Percentiles rank a stretch among this genome's conserved stretches.
These are phyloP conservation scores for Isabelozyma gotoi DNA, from an alignment of 805 yeast species.

Conservation along the genomic window DNA sequence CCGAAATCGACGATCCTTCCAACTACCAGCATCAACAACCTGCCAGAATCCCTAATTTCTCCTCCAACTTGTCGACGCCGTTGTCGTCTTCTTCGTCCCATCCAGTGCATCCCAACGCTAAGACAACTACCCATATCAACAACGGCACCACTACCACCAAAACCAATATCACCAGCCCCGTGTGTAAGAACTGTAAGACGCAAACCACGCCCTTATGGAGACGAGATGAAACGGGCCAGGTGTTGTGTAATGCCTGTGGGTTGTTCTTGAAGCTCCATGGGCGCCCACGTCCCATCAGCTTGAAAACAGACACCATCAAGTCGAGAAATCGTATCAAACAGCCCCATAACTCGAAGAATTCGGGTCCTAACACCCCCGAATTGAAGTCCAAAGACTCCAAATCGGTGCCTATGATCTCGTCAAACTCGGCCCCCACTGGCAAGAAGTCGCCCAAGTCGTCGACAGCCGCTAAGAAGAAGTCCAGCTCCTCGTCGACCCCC, in stretches of 20 bases:
- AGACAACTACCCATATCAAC: conserved; percentile 54
- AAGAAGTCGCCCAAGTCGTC: conserved; percentile 24
- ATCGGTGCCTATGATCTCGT: conserved; percentile 7
- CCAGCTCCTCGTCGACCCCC: conserved; percentile 4
- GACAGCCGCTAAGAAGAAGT: conserved; percentile 12
- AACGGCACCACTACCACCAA: conserved; percentile 68
- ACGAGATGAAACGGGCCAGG: conserved; percentile 77
- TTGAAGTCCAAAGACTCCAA: conserved; percentile 49
- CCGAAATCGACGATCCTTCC: not conserved
- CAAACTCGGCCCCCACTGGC: conserved; percentile 4
- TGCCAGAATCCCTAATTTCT: too few species aligned
- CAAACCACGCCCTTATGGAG: conserved; percentile 95
- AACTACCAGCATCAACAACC: too few species aligned
- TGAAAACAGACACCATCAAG: conserved; percentile 90
- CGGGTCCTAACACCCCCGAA: conserved; percentile 57
- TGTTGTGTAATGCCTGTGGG: conserved; percentile 94
- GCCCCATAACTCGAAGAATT: conserved; percentile 31
- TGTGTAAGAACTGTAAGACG: conserved; percentile 88
- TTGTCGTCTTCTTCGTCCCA: too few species aligned
- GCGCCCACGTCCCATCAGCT: conserved; percentile 84
- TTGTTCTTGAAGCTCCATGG: conserved; percentile 87
- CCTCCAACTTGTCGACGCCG: too few species aligned
- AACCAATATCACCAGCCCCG: conserved; percentile 61
- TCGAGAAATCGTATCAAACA: conserved; percentile 83
- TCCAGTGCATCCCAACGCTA: conserved; percentile 61